These are phyloP conservation scores for Skeletonema costatum DNA, from an alignment of 108 stramenopile genomes.

Conservation along the genomic window DNA sequence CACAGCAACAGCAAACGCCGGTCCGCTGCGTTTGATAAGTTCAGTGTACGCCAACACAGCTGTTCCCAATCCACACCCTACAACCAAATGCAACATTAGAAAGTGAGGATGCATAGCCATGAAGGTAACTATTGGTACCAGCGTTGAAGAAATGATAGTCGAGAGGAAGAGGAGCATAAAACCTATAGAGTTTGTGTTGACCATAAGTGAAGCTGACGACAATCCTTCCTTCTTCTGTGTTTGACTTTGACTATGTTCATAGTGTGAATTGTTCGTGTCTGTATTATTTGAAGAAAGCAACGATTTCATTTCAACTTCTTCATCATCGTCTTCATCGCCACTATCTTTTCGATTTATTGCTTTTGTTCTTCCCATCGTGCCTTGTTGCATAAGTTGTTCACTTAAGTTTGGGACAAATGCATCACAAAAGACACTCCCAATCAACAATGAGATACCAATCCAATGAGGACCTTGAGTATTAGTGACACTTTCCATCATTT, in stretches of 20 bases:
- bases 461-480: constrained; percentile 17
- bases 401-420: constrained; percentile 73
- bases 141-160: constrained; percentile 41
- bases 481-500: constrained; percentile 2
- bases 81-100: constrained; percentile 52
- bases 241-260: constrained; percentile 10
- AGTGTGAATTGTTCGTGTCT: neutral
- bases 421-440: constrained; percentile 66
- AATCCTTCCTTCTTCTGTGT: constrained; percentile 33
- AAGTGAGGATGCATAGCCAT: constrained; percentile 43
- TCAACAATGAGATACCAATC: constrained; percentile 54
- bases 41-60: constrained; percentile 68
- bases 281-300: constrained; percentile 9
- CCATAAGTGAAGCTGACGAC: constrained; percentile 58
- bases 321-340: constrained; percentile 15
- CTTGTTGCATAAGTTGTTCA: constrained; percentile 57
- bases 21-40: constrained; percentile 50
- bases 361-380: neutral
- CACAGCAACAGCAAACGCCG: constrained; percentile 65
- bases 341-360: constrained; percentile 7
- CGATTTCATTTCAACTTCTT: constrained; percentile 35
- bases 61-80: constrained; percentile 57
- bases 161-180: constrained; percentile 39
- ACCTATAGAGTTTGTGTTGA: constrained; percentile 67
- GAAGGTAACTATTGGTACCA: constrained; percentile 28